phyloP scores from a whole-genome alignment of 495 filamentous ascomycete genomes.

The Acidomyces sp. region DNA sequence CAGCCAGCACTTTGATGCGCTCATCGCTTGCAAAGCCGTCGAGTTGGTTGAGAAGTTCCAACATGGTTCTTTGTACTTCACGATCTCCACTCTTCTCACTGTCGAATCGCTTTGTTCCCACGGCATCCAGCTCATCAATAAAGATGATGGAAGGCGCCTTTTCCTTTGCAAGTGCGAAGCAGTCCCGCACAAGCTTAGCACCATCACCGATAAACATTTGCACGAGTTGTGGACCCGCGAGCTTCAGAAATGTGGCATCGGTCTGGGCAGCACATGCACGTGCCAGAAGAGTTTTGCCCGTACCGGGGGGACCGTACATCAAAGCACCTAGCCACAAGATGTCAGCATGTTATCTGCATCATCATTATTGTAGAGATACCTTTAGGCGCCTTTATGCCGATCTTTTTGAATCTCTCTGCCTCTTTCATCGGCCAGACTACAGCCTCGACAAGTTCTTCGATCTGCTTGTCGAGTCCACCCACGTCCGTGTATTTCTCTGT shows the following conservation, averaged over 20 bases:
- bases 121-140: constrained; percentile 95
- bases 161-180: constrained; percentile 94
- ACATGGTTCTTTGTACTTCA: constrained; percentile 97
- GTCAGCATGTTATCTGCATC: constrained; percentile 7
- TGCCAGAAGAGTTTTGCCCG: constrained; percentile 91
- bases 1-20: constrained; percentile 94
- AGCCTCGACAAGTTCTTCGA: constrained; percentile 97
- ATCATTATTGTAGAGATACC: constrained; percentile 40
- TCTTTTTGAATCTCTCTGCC: constrained; percentile 96
- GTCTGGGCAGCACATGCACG: constrained; percentile 96
- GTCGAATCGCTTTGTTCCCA: constrained; percentile 98
- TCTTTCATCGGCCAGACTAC: constrained; percentile 99
- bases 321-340: constrained; percentile 53
- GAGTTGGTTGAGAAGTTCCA: constrained; percentile 96
- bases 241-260: constrained; percentile 97
- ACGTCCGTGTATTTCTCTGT: constrained; percentile 99
- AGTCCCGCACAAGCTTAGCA: constrained; percentile 93
- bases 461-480: constrained; percentile 95
- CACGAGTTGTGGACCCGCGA: constrained; percentile 95
- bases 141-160: constrained; percentile 99
- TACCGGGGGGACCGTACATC: constrained; percentile 97
- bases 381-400: constrained; percentile 99
- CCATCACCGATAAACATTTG: constrained; percentile 99
- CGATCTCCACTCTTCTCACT: constrained; percentile 96
- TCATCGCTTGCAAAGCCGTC: constrained; percentile 99